These are phyloP conservation scores for Eucalyptus sp. DNA, from an alignment of 345 rosid genomes.

Conservation along the genomic window DNA sequence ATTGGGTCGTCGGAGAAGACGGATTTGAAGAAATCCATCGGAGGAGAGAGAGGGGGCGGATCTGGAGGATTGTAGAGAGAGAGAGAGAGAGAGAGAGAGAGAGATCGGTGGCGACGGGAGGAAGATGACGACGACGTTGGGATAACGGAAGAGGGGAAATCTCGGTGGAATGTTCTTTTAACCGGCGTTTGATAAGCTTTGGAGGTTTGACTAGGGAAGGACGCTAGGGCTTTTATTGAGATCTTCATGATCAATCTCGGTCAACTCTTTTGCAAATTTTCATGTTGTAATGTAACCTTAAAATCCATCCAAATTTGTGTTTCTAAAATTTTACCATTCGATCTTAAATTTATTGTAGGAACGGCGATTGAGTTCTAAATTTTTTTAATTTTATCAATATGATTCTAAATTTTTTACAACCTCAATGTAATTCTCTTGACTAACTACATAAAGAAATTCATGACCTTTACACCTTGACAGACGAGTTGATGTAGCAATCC, in stretches of 20 bases:
- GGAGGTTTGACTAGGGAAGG: background rate
- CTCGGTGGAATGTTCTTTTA: background rate
- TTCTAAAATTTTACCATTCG: no score
- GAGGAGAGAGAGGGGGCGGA: background rate
- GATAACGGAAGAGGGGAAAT: background rate
- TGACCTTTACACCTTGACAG: fast-evolving
- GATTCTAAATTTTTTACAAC: background rate
- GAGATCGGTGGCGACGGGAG: background rate
- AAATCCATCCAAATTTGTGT: no score
- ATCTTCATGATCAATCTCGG: background rate
- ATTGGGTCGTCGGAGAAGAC: constrained; percentile 37
- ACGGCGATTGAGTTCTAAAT: background rate
- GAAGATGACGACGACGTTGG: background rate
- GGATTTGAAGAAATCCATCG: constrained; percentile 73
- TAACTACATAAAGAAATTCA: fast-evolving
- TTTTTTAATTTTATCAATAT: fast-evolving
- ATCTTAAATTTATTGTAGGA: background rate
- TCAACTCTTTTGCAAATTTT: background rate
- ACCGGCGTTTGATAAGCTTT: background rate
- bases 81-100: background rate
- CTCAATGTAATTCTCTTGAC: fast-evolving
- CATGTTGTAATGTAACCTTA: background rate
- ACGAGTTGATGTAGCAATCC: no score
- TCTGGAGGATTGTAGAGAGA: background rate
- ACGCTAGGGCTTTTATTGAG: background rate